These are phyloP conservation scores for Pyrus pyrifolia DNA, from an alignment of 306 rosid species.

Conservation along the genomic window DNA sequence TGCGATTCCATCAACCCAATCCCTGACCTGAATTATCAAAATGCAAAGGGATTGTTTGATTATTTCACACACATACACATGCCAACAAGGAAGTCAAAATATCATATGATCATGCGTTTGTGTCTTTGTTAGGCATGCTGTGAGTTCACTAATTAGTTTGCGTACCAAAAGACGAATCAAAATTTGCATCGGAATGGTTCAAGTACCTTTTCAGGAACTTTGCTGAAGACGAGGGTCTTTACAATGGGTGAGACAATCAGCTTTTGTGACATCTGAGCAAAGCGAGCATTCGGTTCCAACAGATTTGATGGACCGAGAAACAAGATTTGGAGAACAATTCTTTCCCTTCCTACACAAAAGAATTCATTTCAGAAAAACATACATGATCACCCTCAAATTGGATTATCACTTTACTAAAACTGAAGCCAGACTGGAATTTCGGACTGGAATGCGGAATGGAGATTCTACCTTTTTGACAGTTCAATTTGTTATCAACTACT, in stretches of 20 bases:
- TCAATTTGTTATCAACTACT: constrained; percentile 62
- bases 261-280: constrained; percentile 87
- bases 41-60: neutral
- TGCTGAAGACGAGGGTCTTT: constrained; percentile 84
- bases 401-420: neutral
- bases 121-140: neutral
- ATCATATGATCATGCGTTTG: neutral
- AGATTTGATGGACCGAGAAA: constrained; percentile 96
- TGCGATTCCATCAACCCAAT: constrained; percentile 77
- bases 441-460: neutral
- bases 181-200: neutral
- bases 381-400: neutral
- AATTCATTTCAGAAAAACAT: neutral
- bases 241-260: constrained; percentile 96
- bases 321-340: constrained; percentile 96
- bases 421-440: neutral
- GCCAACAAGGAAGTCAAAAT: no score
- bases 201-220: constrained; percentile 89
- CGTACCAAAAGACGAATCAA: neutral
- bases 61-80: neutral
- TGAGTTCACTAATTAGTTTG: neutral
- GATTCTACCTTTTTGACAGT: constrained; percentile 68
- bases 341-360: constrained; percentile 77
- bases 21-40: constrained; percentile 58
- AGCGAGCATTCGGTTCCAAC: constrained; percentile 81